Evolutionary conservation across 345 rosid species (phyloP).

Genomic region (Alliaria petiolata): DNA sequence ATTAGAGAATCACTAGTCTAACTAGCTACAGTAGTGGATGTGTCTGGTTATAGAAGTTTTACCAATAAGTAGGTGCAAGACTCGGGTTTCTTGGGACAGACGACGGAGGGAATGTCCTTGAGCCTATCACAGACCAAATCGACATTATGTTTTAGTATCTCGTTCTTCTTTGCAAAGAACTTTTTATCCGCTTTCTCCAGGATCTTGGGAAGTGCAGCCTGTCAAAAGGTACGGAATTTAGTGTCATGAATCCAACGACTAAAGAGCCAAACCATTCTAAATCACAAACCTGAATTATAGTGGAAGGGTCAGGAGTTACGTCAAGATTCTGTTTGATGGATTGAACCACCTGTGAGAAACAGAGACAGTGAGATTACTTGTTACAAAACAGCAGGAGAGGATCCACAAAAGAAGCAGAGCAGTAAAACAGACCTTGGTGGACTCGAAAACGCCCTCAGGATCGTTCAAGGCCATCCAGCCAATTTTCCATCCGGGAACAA

Average conservation of each 20-base stretch:
- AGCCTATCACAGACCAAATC: slow-evolving; percentile 46
- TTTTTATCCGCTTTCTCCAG: slow-evolving; percentile 54
- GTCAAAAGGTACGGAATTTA: background rate
- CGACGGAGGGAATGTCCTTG: slow-evolving; percentile 56
- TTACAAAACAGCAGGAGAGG: background rate
- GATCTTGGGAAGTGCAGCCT: slow-evolving; percentile 70
- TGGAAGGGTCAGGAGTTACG: slow-evolving; percentile 41
- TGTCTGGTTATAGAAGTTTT: background rate
- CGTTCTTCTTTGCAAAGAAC: slow-evolving; percentile 50
- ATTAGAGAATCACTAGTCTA: background rate
- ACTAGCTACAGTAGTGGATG: background rate
- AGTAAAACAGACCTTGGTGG: slow-evolving; percentile 35
- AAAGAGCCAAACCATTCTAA: background rate
- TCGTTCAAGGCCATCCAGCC: slow-evolving; percentile 55
- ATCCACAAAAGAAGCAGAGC: background rate
- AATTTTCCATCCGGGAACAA: slow-evolving; percentile 64
- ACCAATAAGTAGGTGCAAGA: slow-evolving; percentile 74
- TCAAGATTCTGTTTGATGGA: slow-evolving; percentile 39
- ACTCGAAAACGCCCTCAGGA: slow-evolving; percentile 36
- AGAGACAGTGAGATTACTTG: background rate
- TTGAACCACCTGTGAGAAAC: slow-evolving; percentile 36
- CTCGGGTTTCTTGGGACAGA: slow-evolving; percentile 59
- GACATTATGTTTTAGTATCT: slow-evolving; percentile 45
- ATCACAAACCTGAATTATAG: slow-evolving; percentile 52
- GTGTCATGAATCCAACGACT: background rate